phyloP scores from a whole-genome alignment of 2,329 filamentous ascomycete species.

The Penicillium sp. region DNA sequence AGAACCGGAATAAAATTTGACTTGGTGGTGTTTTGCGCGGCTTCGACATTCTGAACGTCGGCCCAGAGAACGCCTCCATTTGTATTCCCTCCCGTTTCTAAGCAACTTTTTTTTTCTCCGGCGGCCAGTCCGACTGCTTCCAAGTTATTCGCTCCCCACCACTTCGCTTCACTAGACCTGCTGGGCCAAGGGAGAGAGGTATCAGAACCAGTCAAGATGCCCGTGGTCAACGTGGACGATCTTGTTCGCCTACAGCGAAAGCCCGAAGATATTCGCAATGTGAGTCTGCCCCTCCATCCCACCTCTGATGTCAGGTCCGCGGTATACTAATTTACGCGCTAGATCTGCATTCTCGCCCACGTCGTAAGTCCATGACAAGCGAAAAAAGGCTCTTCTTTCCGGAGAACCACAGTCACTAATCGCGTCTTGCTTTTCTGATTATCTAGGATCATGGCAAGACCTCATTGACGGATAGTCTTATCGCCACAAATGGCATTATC shows the following conservation, averaged over 20 bases:
- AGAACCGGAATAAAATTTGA: background rate
- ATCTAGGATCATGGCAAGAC: constrained; percentile 92
- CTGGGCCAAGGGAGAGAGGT: constrained; percentile 14
- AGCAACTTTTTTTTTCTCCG: constrained; percentile 26
- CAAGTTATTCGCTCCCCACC: constrained; percentile 11
- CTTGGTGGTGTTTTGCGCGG: background rate
- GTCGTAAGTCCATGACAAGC: constrained; percentile 60
- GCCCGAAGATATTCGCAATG: constrained; percentile 88
- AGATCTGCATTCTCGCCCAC: constrained; percentile 95
- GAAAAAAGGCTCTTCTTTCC: background rate
- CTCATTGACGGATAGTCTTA: constrained; percentile 90
- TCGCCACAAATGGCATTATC: constrained; percentile 99
- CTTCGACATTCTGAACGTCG: background rate
- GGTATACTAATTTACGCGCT: constrained; percentile 36
- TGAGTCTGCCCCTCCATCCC: constrained; percentile 53
- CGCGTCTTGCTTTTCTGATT: constrained; percentile 10
- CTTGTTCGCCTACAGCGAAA: constrained; percentile 86
- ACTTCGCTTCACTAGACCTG: constrained; percentile 14
- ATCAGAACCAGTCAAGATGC: constrained; percentile 63
- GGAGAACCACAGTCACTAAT: background rate
- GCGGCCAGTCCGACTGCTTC: constrained; percentile 11
- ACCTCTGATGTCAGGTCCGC: constrained; percentile 25
- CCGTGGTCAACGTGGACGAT: constrained; percentile 86
- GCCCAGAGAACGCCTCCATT: background rate
- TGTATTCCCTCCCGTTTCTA: constrained; percentile 21